Evolutionary conservation across 1,139 yeast genomes (phyloP), one percentile per base, ranked within the genome.

Genomic region (Tardiomyces depauwii): DNA sequence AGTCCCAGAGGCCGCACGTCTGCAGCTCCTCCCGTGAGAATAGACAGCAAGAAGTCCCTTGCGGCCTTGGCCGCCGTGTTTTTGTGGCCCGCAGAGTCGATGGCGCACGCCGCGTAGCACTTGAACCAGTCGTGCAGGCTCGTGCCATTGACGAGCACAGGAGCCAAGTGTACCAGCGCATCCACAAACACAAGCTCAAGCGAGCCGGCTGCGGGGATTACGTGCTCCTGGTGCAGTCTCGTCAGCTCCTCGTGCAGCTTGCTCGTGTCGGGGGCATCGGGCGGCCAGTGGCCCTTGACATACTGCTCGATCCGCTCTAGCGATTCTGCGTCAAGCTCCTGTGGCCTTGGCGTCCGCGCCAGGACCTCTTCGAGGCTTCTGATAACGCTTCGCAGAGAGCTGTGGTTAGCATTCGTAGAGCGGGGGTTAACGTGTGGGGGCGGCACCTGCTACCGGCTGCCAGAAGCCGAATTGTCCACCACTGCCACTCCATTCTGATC

Each of bases 41-140:
- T 61, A 2, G 61, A 60, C 16, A 57, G 48, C 13, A 81, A 57
- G 33, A 79, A 68, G 10, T 64, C 63, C 39, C 76, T 59, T 6
- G 80, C 56, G 38, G 69, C 66, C 9, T 62, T 62, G 0, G 77
- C 80, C 42, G 63, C 51, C 1, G 53, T 54, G 39, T 62, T 55
- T 40, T 53, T 53, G 42, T 62, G 70, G 2, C 84, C 82, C 0
- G 82, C 82, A 42, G 82, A 76, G 56, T 80, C 82, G 1, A 80
- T 65, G 0, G 84, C 81, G 0, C 80, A 76, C 19, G 65, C 65
- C 10, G 73, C 59, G 53, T 77, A 74, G n/a, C 74, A 67, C 41
- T 66, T 65, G 44, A 77, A 65, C 86, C 87, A 82, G 23, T 68
- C 59, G 38, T 59, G 56, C 11, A 76, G 61, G 42, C 74, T 74